A percentile compares a stretch with the other conserved stretches of the same genome.
phyloP scores from a whole-genome alignment of 441 rosid species.

The Dalechampia spathulata region DNA sequence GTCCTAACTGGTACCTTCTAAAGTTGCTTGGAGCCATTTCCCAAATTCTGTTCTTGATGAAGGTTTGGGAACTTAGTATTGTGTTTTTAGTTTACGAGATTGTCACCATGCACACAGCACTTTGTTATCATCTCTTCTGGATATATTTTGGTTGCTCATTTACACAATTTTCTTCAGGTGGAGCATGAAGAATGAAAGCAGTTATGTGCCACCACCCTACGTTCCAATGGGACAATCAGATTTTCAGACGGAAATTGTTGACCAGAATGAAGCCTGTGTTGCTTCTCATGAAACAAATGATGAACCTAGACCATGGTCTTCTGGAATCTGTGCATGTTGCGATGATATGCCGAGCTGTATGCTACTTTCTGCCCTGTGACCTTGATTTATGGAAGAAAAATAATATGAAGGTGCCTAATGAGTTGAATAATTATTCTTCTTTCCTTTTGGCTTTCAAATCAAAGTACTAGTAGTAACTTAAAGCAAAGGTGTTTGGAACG shows the following conservation, averaged over 20 bases:
- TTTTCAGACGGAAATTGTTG: conserved; percentile 27
- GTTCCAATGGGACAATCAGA: conserved; percentile 66
- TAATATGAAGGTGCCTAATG: conserved; percentile 49
- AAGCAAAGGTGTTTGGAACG: neutral
- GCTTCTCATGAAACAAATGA: conserved; percentile 14
- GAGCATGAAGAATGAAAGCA: neutral
- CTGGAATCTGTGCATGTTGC: conserved; percentile 96
- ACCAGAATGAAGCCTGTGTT: conserved; percentile 18
- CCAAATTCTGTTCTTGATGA: too few relatives aligned
- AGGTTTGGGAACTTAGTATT: too few relatives aligned
- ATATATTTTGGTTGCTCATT: neutral
- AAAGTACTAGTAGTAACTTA: neutral
- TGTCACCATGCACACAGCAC: too few relatives aligned
- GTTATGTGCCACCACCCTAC: conserved; percentile 72
- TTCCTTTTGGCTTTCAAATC: neutral
- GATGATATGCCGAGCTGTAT: conserved; percentile 98
- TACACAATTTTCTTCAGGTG: neutral
- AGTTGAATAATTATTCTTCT: conserved; percentile 1
- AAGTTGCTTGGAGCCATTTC: too few relatives aligned
- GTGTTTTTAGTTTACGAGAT: too few relatives aligned
- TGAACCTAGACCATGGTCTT: conserved; percentile 58
- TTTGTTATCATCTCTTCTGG: neutral
- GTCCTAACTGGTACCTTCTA: too few relatives aligned
- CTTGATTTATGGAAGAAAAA: conserved; percentile 50
- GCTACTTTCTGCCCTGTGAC: conserved; percentile 64